phyloP scores from a whole-genome alignment of 441 rosid genomes.

The Hypseocharis bilobata region DNA sequence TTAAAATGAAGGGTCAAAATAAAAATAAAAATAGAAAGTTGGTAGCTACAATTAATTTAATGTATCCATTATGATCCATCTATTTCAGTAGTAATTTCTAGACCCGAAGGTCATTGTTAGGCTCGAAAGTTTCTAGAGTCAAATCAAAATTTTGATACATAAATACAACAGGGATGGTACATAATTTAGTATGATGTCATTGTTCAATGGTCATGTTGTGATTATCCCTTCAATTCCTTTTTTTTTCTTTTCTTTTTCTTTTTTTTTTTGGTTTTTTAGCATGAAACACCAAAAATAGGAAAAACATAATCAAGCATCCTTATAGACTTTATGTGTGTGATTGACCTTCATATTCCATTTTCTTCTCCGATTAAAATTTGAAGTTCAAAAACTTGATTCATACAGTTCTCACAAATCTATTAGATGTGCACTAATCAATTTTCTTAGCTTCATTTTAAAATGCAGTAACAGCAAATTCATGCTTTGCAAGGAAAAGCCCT shows the following conservation, averaged over 20 bases:
- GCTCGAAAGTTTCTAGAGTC: not conserved
- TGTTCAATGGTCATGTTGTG: slow-evolving; percentile 1
- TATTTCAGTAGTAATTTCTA: not conserved
- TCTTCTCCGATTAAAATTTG: not conserved
- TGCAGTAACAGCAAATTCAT: not conserved
- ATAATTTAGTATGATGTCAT: not conserved
- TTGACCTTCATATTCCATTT: not conserved
- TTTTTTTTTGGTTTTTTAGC: not conserved
- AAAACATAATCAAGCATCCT: not conserved
- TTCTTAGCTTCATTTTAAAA: not conserved
- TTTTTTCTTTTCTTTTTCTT: too few relatives aligned
- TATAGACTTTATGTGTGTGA: not conserved
- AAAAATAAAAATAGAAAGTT: slow-evolving; percentile 2
- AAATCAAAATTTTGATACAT: not conserved
- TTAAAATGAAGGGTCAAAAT: slow-evolving; percentile 4
- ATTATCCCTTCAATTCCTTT: not conserved
- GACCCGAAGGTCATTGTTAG: not conserved
- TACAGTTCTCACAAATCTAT: not conserved
- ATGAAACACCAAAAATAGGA: not conserved
- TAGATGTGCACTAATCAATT: not conserved
- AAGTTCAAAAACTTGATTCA: not conserved
- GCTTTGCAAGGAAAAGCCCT: not conserved
- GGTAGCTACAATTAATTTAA: not conserved
- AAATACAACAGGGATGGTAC: not conserved
- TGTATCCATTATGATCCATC: not conserved